A percentile compares a stretch with the other conserved stretches of the same genome.
phyloP scores from a whole-genome alignment of 2,329 filamentous ascomycete genomes.

The Cercospora nicotianae region DNA sequence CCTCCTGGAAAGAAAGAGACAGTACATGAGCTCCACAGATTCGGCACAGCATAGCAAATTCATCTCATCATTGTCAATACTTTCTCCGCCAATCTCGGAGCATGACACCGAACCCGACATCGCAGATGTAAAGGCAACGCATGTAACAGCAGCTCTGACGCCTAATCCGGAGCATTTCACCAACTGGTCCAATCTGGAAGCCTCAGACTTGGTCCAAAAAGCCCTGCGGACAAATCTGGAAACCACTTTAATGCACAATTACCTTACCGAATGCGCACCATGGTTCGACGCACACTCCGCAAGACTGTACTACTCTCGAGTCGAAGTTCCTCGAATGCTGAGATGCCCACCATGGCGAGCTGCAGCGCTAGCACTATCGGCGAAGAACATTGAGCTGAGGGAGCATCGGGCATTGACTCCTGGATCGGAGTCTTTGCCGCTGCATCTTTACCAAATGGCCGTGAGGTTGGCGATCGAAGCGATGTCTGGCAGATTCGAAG shows the following conservation, averaged over 20 bases:
- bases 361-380: slow-evolving; percentile 19
- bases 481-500: slow-evolving; percentile 19
- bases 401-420: slow-evolving; percentile 11
- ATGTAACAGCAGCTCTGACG: slow-evolving; percentile 10
- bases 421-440: slow-evolving; percentile 14
- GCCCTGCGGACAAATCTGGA: slow-evolving; percentile 17
- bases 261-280: slow-evolving; percentile 18
- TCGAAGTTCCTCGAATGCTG: slow-evolving; percentile 17
- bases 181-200: slow-evolving; percentile 16
- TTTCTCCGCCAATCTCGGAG: not conserved
- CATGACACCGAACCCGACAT: slow-evolving; percentile 2
- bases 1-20: not conserved
- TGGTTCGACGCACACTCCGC: slow-evolving; percentile 22
- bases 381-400: slow-evolving; percentile 20
- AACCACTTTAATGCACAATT: slow-evolving; percentile 20
- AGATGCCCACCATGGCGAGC: slow-evolving; percentile 21
- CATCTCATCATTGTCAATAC: not conserved
- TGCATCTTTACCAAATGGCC: slow-evolving; percentile 21
- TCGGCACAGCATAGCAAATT: not conserved
- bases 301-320: slow-evolving; percentile 18
- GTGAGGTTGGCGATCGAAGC: slow-evolving; percentile 21
- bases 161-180: slow-evolving; percentile 18
- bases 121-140: not conserved
- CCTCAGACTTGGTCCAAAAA: slow-evolving; percentile 20
- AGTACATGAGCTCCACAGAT: not conserved